A percentile compares a stretch with the other conserved stretches of the same genome.
Evolutionary conservation across 2,329 filamentous ascomycete species (phyloP).

Genomic region (Pseudogymnoascus sp.): DNA sequence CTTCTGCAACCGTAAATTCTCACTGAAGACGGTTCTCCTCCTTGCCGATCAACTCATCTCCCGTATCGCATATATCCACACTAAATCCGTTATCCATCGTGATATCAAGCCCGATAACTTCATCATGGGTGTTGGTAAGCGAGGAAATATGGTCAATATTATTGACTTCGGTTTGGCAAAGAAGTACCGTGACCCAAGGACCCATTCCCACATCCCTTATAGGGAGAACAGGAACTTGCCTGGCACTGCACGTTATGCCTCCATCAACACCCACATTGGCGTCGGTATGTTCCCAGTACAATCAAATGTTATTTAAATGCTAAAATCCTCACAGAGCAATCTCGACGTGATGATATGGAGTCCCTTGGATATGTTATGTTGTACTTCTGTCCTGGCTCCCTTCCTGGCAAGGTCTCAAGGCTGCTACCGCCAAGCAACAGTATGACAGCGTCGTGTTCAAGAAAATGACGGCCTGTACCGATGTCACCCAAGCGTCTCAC

Average conservation of each 20-base stretch:
- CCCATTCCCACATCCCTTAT: conserved; percentile 98
- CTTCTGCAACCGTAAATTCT: conserved; percentile 99
- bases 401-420: too few species aligned
- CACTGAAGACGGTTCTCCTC: conserved; percentile 92
- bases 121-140: conserved; percentile 97
- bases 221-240: conserved; percentile 99
- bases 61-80: conserved; percentile 98
- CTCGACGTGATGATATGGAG: too few species aligned
- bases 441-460: too few species aligned
- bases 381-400: too few species aligned
- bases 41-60: conserved; percentile 98
- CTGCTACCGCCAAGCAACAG: too few species aligned
- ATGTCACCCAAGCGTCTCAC: background rate
- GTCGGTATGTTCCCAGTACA: conserved; percentile 77
- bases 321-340: too few species aligned
- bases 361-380: too few species aligned
- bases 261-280: conserved; percentile 96
- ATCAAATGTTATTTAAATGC: too few species aligned
- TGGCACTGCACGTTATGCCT: conserved; percentile 95
- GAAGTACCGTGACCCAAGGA: conserved; percentile 99
- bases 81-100: conserved; percentile 98
- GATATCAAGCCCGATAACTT: conserved; percentile 99
- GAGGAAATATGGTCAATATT: conserved; percentile 98
- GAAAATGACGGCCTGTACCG: too few species aligned
- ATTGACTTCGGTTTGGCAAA: conserved; percentile 99